These are phyloP conservation scores for Calonectria henricotiae DNA, from an alignment of 2,329 filamentous ascomycete genomes.

Conservation along the genomic window DNA sequence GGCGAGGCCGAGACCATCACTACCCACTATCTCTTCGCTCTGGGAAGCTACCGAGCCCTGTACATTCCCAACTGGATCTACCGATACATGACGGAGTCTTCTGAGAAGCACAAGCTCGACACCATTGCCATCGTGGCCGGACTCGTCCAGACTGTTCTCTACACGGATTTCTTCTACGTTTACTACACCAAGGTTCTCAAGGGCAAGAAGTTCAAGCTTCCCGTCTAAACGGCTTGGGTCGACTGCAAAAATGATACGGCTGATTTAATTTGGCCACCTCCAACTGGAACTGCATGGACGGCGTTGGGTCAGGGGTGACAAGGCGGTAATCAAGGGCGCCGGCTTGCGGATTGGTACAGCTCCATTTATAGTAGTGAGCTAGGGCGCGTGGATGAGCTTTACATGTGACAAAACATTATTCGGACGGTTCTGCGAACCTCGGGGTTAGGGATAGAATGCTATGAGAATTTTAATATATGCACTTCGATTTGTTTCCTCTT, in stretches of 20 bases:
- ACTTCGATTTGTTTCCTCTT: not conserved
- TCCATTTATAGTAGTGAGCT: slow-evolving; percentile 37
- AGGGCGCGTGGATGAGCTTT: slow-evolving; percentile 15
- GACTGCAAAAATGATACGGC: slow-evolving; percentile 12
- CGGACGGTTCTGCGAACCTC: slow-evolving; percentile 16
- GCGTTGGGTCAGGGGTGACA: slow-evolving; percentile 53
- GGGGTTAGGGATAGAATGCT: slow-evolving; percentile 26
- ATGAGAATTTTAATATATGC: slow-evolving; percentile 31
- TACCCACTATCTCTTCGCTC: slow-evolving; percentile 95
- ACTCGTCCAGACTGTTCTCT: slow-evolving; percentile 92
- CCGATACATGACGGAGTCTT: slow-evolving; percentile 82
- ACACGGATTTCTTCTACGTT: slow-evolving; percentile 99
- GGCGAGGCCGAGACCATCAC: slow-evolving; percentile 99
- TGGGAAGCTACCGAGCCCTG: slow-evolving; percentile 91
- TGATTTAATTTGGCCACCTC: slow-evolving; percentile 23
- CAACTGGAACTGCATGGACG: slow-evolving; percentile 53
- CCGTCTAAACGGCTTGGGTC: slow-evolving; percentile 71
- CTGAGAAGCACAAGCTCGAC: slow-evolving; percentile 78
- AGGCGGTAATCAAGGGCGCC: slow-evolving; percentile 53
- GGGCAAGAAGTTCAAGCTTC: slow-evolving; percentile 90
- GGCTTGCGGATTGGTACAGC: slow-evolving; percentile 43
- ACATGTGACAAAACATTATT: slow-evolving; percentile 29
- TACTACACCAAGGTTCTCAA: slow-evolving; percentile 98
- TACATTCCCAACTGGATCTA: slow-evolving; percentile 99
- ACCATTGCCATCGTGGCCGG: slow-evolving; percentile 92